phyloP scores from a whole-genome alignment of 345 rosid genomes.

The Gossypium raimondii region DNA sequence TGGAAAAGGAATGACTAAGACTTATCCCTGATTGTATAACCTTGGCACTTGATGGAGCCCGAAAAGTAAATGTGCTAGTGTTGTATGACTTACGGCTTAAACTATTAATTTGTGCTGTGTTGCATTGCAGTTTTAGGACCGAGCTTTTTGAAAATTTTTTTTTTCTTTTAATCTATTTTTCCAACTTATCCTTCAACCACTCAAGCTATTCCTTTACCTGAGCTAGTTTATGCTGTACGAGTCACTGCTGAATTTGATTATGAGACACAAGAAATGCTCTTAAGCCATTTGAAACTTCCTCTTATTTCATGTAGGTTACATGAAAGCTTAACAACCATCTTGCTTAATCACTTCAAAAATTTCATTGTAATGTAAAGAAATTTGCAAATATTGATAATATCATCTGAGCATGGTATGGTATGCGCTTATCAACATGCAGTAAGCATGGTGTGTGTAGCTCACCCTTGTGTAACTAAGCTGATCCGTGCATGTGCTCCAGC shows the following conservation, averaged over 20 bases:
- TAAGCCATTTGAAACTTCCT: background rate
- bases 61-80: background rate
- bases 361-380: background rate
- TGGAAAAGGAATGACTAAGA: background rate
- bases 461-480: background rate
- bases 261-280: background rate
- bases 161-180: background rate
- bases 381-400: background rate
- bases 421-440: background rate
- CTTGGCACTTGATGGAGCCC: background rate
- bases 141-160: background rate
- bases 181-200: background rate
- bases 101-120: background rate
- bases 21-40: background rate
- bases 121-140: background rate
- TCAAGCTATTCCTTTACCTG: background rate
- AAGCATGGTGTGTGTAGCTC: background rate
- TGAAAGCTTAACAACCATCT: slow-evolving; percentile 6
- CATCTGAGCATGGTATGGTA: background rate
- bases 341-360: background rate
- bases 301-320: background rate
- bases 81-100: background rate
- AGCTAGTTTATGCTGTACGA: background rate
- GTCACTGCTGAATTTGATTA: background rate
- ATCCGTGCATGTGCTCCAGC: background rate